These are phyloP conservation scores for Naumovozyma castellii DNA, from an alignment of 805 yeast genomes.

Conservation along the genomic window DNA sequence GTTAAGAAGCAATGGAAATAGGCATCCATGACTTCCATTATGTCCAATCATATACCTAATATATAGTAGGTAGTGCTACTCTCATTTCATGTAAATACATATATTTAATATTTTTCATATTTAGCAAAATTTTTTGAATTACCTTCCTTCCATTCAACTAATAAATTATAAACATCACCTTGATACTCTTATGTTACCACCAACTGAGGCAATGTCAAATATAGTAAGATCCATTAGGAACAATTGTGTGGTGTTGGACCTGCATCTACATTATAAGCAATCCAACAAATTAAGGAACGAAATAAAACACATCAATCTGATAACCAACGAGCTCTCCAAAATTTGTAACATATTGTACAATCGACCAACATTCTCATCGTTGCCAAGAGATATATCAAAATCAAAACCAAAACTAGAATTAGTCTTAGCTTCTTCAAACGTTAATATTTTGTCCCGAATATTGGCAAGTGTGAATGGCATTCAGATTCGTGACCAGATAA, in stretches of 20 bases:
- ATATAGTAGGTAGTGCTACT: background rate
- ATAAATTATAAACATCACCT: too few species aligned
- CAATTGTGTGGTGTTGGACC: background rate
- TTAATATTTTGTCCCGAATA: constrained; percentile 6
- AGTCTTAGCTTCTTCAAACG: constrained; percentile 7
- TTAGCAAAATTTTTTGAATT: constrained; percentile 9
- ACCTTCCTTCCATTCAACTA: constrained; percentile 10
- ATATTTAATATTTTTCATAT: constrained; percentile 2
- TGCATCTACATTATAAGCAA: constrained; percentile 3
- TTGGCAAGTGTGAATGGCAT: constrained; percentile 14
- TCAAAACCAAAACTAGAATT: constrained; percentile 11
- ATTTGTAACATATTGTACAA: constrained; percentile 15
- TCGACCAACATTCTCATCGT: constrained; percentile 8
- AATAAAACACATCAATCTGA: constrained; percentile 8
- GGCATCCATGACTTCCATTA: background rate
- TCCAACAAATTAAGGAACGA: constrained; percentile 5
- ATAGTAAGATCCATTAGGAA: background rate
- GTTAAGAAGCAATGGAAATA: constrained; percentile 29
- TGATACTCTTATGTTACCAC: too few species aligned
- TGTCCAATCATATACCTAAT: background rate
- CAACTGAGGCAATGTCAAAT: too few species aligned
- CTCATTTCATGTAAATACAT: constrained; percentile 1
- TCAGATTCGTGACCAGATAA: background rate
- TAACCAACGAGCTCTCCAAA: constrained; percentile 7
- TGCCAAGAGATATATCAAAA: constrained; percentile 5